Percentiles rank a stretch among this genome's conserved stretches.
These are phyloP conservation scores for Pulchroboletus neoregius DNA, from an alignment of 1,284 basidiomycete species.

Conservation along the genomic window DNA sequence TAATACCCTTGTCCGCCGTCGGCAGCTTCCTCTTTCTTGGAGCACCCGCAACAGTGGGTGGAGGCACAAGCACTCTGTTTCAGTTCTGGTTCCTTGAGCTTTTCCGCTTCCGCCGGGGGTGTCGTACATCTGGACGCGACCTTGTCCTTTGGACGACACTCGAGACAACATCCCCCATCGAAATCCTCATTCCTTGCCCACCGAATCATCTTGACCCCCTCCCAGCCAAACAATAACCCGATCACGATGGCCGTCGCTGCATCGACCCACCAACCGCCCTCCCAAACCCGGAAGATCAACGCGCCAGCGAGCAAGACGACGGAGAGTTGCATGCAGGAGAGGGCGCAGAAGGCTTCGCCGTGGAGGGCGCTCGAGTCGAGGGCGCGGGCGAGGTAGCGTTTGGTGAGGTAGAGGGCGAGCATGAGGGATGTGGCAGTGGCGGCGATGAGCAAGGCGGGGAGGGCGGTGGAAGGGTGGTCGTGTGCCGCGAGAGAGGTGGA, in stretches of 20 bases:
- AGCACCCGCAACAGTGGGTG: not conserved
- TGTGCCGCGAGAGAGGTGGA: constrained; percentile 35
- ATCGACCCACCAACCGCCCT: constrained; percentile 47
- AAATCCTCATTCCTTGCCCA: constrained; percentile 37
- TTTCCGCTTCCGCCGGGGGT: not conserved
- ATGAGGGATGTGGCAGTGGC: constrained; percentile 38
- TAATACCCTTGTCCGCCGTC: constrained; percentile 1
- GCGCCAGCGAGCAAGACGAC: constrained; percentile 35
- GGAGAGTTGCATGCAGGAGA: constrained; percentile 37
- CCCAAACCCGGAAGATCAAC: constrained; percentile 27
- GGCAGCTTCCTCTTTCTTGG: not conserved
- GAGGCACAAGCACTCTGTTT: not conserved
- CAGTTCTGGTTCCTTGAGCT: not conserved
- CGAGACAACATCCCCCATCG: constrained; percentile 39
- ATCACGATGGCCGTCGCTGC: constrained; percentile 40
- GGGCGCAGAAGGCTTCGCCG: constrained; percentile 40
- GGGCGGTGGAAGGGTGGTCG: constrained; percentile 36
- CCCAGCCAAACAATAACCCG: constrained; percentile 41
- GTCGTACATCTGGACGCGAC: not conserved
- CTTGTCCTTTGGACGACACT: constrained; percentile 3
- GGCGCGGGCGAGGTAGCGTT: constrained; percentile 41
- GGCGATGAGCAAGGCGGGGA: constrained; percentile 41
- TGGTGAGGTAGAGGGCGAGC: constrained; percentile 42
- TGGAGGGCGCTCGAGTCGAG: constrained; percentile 43
- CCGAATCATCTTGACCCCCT: constrained; percentile 39